Evolutionary conservation across 257 asterid species (phyloP), one percentile per base, ranked within the genome.

Genomic region (Capsicum pubescens): DNA sequence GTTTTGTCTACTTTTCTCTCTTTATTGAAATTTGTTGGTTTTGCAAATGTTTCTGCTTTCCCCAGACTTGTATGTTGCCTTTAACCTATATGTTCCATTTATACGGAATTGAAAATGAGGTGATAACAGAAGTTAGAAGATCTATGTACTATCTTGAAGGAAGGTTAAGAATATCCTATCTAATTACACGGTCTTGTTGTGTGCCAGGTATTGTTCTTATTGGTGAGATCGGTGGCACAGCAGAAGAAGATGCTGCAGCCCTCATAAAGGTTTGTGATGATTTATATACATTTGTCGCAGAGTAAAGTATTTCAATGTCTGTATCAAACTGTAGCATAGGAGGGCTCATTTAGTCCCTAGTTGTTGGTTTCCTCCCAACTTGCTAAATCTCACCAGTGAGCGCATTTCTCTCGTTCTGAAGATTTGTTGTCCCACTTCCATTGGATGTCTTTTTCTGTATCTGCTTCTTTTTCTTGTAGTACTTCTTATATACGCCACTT

Each of bases 201-300:
- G 61, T 87, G 83, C 88, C 87, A 95, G 99, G 99, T 83, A 93
- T 95, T 80, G 81, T 95, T 87, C 98, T 95, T 61, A 95, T 95
- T 71, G 99, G 99, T 82, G 99, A 95, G 92, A 95, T 95, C n/a
- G 99, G 99, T 81, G 99, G 99, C 86, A 94, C 99, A 48, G 99
- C 99, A 21, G 99, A 95, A 90, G 99, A 95, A 88, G 99, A 95
- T 84, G 99, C 99, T 78, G 98, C 99, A 1, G 94, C 98, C 79
- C 93, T 95, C 69, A 94, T 95, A 87, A 95, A 94, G 98, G 99
- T 95, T 80, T 76, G 84, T 59, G 39, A 14, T 63, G 19, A 19
- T n/a, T 52, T 6, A 17, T 46, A n/a, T 44, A 59, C n/a, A 1
- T 59, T 11, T 11, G 44, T 19, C 80, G 32, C 16, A 12, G 14